Conservation (phyloP, 805 yeast genomes). For the Pichia phayaonensis region DNA sequence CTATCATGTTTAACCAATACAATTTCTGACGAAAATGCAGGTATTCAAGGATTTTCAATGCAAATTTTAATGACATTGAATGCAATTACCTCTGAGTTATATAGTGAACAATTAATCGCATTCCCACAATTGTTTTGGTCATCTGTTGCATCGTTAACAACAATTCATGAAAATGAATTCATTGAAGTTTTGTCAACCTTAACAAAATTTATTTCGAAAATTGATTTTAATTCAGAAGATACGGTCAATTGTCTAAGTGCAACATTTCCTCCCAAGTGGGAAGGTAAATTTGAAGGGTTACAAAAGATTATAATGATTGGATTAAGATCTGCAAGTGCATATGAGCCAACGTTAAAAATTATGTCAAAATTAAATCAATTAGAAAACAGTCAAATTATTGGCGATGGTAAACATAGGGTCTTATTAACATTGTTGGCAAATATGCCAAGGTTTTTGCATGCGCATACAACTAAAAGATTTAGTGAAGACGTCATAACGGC, state of each 20-base stretch:
- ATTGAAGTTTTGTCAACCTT: slow-evolving; percentile 79
- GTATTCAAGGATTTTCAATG: slow-evolving; percentile 95
- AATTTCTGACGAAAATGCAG: slow-evolving; percentile 78
- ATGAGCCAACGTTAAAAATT: slow-evolving; percentile 67
- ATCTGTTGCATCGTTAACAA: slow-evolving; percentile 81
- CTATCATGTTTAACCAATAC: slow-evolving; percentile 88
- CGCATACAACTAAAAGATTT: slow-evolving; percentile 53
- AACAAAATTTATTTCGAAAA: slow-evolving; percentile 75
- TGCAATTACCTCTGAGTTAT: slow-evolving; percentile 82
- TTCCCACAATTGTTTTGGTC: slow-evolving; percentile 96
- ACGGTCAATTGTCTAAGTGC: slow-evolving; percentile 76
- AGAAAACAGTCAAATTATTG: slow-evolving; percentile 69
- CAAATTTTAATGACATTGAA: slow-evolving; percentile 94
- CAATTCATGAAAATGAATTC: slow-evolving; percentile 89
- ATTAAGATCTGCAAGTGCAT: slow-evolving; percentile 69
- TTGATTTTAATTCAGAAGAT: slow-evolving; percentile 78
- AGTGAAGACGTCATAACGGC: slow-evolving; percentile 43
- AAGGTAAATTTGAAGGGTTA: slow-evolving; percentile 84
- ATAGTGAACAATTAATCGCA: slow-evolving; percentile 67
- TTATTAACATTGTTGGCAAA: slow-evolving; percentile 69
- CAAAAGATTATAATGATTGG: slow-evolving; percentile 78
- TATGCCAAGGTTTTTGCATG: slow-evolving; percentile 77
- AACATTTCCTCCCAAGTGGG: slow-evolving; percentile 94
- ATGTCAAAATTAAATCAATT: slow-evolving; percentile 63
- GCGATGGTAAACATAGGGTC: slow-evolving; percentile 60